Evolutionary conservation across 2,329 filamentous ascomycete genomes (phyloP).

Genomic region (Fusarium heterosporum): DNA sequence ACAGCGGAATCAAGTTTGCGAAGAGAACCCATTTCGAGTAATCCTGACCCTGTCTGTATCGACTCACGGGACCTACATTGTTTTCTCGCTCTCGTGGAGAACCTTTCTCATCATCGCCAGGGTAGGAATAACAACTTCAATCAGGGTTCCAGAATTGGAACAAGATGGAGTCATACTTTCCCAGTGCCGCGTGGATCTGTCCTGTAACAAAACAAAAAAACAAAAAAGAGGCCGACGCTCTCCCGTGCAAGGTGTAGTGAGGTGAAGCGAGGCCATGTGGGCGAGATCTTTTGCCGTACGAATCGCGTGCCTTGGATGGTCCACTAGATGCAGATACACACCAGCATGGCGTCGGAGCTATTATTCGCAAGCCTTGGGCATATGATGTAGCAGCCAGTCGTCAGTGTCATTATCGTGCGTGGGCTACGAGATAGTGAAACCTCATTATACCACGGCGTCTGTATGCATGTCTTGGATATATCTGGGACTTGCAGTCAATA

Average conservation of each 20-base stretch:
- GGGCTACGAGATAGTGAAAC: conserved; percentile 2
- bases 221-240: conserved; percentile 32
- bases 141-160: not conserved
- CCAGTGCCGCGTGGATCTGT: conserved; percentile 22
- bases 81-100: conserved; percentile 13
- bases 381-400: not conserved
- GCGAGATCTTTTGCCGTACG: conserved; percentile 28
- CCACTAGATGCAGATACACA: conserved; percentile 2
- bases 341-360: conserved; percentile 11
- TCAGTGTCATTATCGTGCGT: conserved; percentile 5
- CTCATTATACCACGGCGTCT: conserved; percentile 10
- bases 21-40: conserved; percentile 31
- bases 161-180: conserved; percentile 12
- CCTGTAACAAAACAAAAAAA: conserved; percentile 1
- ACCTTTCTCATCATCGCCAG: not conserved
- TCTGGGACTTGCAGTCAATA: not conserved
- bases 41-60: conserved; percentile 19
- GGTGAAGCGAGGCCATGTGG: conserved; percentile 22
- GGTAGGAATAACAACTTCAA: conserved; percentile 3
- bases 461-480: conserved; percentile 7
- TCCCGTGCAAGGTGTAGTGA: conserved; percentile 30
- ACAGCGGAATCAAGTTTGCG: not conserved
- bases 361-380: conserved; percentile 12
- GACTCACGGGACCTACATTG: conserved; percentile 21
- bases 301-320: conserved; percentile 20